Evolutionary conservation across 306 rosid genomes (phyloP), one percentile per base, ranked within the genome.

Genomic region (Corylus avellana): DNA sequence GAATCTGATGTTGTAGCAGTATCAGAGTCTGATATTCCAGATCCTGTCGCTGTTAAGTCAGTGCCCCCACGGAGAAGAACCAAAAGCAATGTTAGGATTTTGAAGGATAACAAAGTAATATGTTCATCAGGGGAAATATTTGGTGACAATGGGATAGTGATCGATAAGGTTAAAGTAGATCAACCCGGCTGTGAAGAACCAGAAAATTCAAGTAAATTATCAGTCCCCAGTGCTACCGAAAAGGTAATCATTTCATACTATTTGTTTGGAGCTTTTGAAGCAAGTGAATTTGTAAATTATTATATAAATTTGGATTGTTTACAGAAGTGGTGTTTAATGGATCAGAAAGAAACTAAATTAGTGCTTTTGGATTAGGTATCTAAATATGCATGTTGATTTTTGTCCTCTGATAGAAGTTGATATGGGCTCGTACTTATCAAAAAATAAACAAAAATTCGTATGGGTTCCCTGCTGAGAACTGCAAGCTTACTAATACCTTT

Each of bases 61-160:
- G 93, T 93, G 32, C 89, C 93, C 13, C 91, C 90, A 22, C 83
- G 91, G 81, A 91, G 99, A 82, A 89, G 92, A 89, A 90, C 93
- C 58, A 86, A 83, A 82, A 85, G 87, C 78, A 85, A 87, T 66
- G 56, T 85, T 71, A 91, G 92, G 89, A 77, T 83, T 88, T 84
- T 84, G 85, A 96, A 89, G 86, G 92, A 89, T 75, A 78, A 88
- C 74, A 91, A 87, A 88, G 76, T 83, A 74, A 56, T 81, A 69
- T 75, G 92, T 74, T 86, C 96, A 48, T 80, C 93, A 4, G 90
- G 79, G 78, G 92, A 84, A 46, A 59, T 75, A 13, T 66, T 79
- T 58, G 16, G 80, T 76, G 86, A 86, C 84, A 80, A 79, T 75
- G 87, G 83, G 80, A 67, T 80, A 47, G 39, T 54, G 11, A 49